These are phyloP conservation scores for Boechera retrofracta DNA, from an alignment of 345 rosid species.

Conservation along the genomic window DNA sequence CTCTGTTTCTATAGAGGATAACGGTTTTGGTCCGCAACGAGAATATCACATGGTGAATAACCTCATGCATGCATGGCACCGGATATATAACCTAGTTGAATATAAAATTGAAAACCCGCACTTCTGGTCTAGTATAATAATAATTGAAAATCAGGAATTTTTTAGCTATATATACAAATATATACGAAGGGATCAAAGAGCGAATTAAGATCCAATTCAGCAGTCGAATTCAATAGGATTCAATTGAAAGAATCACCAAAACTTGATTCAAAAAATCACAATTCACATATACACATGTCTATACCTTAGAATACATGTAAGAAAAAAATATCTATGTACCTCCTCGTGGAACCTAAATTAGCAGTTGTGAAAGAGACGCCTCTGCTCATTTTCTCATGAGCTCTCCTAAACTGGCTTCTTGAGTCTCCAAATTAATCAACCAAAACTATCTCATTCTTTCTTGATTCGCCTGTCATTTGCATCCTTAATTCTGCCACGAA, in stretches of 20 bases:
- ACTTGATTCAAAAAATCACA: conserved; percentile 29
- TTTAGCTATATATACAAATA: conserved; percentile 36
- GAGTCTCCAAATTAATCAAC: conserved; percentile 15
- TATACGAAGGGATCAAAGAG: conserved; percentile 21
- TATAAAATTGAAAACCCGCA: background rate
- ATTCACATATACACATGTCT: conserved; percentile 33
- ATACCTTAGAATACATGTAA: conserved; percentile 27
- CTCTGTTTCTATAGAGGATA: too few species aligned
- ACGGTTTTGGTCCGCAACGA: too few species aligned
- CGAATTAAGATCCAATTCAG: conserved; percentile 7
- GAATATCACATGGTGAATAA: too few species aligned
- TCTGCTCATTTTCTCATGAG: conserved; percentile 26
- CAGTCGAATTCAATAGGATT: conserved; percentile 26
- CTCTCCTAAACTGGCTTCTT: conserved; percentile 34
- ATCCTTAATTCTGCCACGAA: conserved; percentile 5
- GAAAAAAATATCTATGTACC: conserved; percentile 32
- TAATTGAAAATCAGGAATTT: conserved; percentile 7
- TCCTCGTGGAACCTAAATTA: conserved; percentile 33
- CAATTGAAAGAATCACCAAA: conserved; percentile 32
- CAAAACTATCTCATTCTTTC: conserved; percentile 16
- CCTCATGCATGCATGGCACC: too few species aligned
- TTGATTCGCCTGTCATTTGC: conserved; percentile 6
- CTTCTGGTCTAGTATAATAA: background rate
- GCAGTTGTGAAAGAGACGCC: conserved; percentile 12
- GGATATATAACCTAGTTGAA: too few species aligned